phyloP scores from a whole-genome alignment of 139 green algal species.

The Ettlia oleoabundans region DNA sequence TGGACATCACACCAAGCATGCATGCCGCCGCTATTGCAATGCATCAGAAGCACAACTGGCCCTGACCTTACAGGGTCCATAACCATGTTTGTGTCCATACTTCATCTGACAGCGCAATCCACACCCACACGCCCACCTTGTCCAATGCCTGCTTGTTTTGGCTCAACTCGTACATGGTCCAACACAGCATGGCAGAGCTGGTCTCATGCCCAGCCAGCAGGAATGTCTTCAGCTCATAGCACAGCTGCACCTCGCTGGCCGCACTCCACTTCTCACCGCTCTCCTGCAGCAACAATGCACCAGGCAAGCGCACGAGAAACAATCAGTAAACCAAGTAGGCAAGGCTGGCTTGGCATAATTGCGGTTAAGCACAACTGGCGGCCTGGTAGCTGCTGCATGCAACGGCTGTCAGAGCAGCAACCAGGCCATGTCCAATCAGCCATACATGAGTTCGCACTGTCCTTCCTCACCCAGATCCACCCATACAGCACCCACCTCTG shows the following conservation, averaged over 20 bases:
- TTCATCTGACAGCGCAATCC: too few relatives aligned
- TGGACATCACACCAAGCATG: too few relatives aligned
- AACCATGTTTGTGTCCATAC: too few relatives aligned
- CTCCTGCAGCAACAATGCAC: conserved; percentile 41
- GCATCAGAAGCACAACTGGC: not conserved
- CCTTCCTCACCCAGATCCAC: not conserved
- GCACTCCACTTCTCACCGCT: conserved; percentile 65
- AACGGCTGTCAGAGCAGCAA: not conserved
- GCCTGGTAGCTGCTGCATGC: not conserved
- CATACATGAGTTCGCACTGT: too few relatives aligned
- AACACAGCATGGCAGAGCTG: conserved; percentile 92
- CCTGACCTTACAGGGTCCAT: too few relatives aligned
- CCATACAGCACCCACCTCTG: not conserved
- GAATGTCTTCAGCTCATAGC: conserved; percentile 97
- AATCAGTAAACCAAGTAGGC: too few relatives aligned
- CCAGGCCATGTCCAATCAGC: too few relatives aligned
- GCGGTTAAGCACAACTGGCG: too few relatives aligned
- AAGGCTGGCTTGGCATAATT: too few relatives aligned
- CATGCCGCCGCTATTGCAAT: too few relatives aligned
- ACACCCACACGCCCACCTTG: conserved; percentile 41
- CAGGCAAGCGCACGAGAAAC: not conserved
- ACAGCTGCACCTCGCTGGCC: conserved; percentile 86
- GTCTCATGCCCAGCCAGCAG: conserved; percentile 96
- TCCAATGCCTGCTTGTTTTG: conserved; percentile 39
- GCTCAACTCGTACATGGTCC: conserved; percentile 83